Evolutionary conservation across 768 basidiomycete genomes (phyloP).

Genomic region (Suillus luteus): DNA sequence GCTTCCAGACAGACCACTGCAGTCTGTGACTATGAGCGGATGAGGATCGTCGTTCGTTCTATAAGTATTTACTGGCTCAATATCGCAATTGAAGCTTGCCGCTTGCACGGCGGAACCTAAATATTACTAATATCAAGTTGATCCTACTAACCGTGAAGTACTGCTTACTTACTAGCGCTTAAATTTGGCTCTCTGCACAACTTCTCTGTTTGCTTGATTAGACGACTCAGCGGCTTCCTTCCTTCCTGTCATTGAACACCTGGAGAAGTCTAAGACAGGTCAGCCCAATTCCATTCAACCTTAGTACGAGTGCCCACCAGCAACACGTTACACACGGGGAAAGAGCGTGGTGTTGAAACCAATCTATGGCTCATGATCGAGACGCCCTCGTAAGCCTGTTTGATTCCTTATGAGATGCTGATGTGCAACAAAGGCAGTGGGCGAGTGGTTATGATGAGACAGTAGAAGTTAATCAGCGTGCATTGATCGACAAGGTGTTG

Average conservation of each 20-base stretch:
- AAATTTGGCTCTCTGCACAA: not conserved
- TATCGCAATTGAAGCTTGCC: too few species aligned
- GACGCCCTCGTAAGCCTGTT: conserved; percentile 28
- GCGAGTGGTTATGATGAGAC: conserved; percentile 71
- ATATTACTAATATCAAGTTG: too few species aligned
- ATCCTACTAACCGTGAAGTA: too few species aligned
- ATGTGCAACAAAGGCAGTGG: conserved; percentile 39
- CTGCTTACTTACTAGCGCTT: not conserved
- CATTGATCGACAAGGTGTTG: conserved; percentile 96
- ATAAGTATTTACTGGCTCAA: not conserved
- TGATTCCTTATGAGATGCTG: not conserved
- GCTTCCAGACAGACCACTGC: not conserved
- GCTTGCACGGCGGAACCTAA: too few species aligned
- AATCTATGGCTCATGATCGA: conserved; percentile 33
- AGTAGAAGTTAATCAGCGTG: conserved; percentile 92
- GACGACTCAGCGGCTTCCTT: not conserved
- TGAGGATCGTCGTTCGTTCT: not conserved
- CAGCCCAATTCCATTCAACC: conserved; percentile 8
- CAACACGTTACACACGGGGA: conserved; percentile 16
- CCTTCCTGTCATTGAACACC: not conserved
- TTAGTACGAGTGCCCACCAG: conserved; percentile 7
- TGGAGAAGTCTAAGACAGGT: not conserved
- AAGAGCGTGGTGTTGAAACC: conserved; percentile 17
- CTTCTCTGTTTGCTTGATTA: not conserved
- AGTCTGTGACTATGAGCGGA: not conserved